These are phyloP conservation scores for Fusarium sp. DNA, from an alignment of 2,329 filamentous ascomycete species.

Conservation along the genomic window DNA sequence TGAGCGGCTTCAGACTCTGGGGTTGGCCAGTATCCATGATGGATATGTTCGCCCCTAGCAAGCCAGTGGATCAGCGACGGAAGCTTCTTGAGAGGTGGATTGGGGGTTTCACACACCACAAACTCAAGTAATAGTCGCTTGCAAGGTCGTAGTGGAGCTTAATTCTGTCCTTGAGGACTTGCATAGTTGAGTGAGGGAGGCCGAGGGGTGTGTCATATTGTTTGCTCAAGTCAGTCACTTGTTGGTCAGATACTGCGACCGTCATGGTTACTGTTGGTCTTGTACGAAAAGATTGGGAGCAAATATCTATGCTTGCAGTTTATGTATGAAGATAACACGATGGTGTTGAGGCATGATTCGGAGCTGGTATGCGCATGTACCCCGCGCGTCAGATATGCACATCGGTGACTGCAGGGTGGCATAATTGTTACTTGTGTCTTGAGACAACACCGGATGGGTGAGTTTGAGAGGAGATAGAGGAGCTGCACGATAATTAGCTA, in stretches of 20 bases:
- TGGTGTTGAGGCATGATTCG: slow-evolving; percentile 1
- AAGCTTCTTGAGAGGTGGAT: background rate
- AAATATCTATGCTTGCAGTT: background rate
- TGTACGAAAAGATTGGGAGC: background rate
- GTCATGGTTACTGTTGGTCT: slow-evolving; percentile 25
- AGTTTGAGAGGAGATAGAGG: background rate
- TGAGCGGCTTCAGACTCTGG: slow-evolving; percentile 60
- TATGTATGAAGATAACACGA: slow-evolving; percentile 2
- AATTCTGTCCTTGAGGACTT: slow-evolving; percentile 68
- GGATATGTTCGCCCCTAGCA: slow-evolving; percentile 72
- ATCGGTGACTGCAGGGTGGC: slow-evolving; percentile 29
- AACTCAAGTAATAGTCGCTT: slow-evolving; percentile 71
- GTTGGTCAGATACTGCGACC: slow-evolving; percentile 20
- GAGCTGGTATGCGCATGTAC: slow-evolving; percentile 12
- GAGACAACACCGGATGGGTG: background rate
- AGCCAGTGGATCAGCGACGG: slow-evolving; percentile 11
- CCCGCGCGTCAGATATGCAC: slow-evolving; percentile 23
- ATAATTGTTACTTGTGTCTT: slow-evolving; percentile 2
- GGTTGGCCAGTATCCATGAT: slow-evolving; percentile 71
- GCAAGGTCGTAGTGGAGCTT: slow-evolving; percentile 72
- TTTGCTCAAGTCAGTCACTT: slow-evolving; percentile 56
- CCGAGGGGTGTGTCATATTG: slow-evolving; percentile 62
- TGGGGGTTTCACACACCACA: slow-evolving; percentile 61
- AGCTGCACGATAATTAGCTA: background rate
- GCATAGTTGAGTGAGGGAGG: slow-evolving; percentile 61